Evolutionary conservation across 768 basidiomycete genomes (phyloP), one percentile per base, ranked within the genome.

Genomic region (Lactarius pseudohatsudake): DNA sequence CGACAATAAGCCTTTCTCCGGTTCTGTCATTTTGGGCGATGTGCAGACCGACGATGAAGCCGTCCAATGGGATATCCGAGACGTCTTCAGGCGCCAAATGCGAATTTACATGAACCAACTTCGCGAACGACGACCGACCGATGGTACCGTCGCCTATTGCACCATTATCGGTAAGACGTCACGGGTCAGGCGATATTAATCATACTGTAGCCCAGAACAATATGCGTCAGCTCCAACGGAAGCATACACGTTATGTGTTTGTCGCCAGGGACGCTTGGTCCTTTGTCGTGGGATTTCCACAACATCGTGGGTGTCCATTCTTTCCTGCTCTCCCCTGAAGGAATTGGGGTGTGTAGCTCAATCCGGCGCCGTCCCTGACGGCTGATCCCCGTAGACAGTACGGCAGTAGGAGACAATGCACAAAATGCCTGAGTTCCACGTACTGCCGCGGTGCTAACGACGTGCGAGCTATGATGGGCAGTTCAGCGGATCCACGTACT

Each of bases 1-100:
- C 92, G 16, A 92, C 77, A 18, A 96, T 77, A 38, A 85, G 83
- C 20, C 77, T 81, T 66, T 91, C 85, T 43, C 81, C 82, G 0
- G 86, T 89, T 43, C 85, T 75, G 20, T 79, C 77, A 69, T 89
- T 88, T 59, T 83, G 81, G 10, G 85, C 80, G 20, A 82, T 69
- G 71, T 87, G 84, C 38, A 94, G 75, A 11, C 77, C 74, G 38
- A 81, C 69, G 66, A 93, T 74, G 61, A 68, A 68, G 0, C 83
- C 86, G 61, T 78, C 74, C 20, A 92, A 72, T 2, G 85, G 71
- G 0, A 75, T 50, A 34, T 84, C 76, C 0, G 88, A 89, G 3
- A 72, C 71, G 40, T 79, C 79, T 20, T 73, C 73, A 34, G 79
- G 77, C 18, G 72, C 61, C 9, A 69, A 66, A 22, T 66, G 28